These are phyloP conservation scores for Datura wrightii DNA, from an alignment of 257 asterid species.

Conservation along the genomic window DNA sequence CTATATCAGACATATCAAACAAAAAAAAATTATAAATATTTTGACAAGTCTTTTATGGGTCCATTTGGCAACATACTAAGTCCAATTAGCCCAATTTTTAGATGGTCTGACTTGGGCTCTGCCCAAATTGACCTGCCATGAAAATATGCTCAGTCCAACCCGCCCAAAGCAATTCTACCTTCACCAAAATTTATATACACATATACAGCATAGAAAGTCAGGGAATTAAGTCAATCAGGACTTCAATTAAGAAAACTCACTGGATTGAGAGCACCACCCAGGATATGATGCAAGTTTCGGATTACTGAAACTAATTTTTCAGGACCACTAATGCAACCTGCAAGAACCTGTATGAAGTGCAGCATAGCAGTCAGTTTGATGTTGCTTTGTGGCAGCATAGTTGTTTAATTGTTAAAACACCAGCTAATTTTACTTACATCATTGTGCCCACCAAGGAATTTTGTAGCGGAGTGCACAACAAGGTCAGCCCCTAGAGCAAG, in stretches of 20 bases:
- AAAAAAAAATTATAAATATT: not conserved
- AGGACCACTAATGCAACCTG: conserved; percentile 90
- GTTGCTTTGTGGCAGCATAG: not conserved
- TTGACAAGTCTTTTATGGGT: not conserved
- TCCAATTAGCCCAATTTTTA: not conserved
- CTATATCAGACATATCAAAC: not conserved
- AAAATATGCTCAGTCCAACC: not conserved
- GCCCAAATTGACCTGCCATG: not conserved
- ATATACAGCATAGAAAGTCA: not conserved
- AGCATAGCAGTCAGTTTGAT: not conserved
- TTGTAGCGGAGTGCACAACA: conserved; percentile 87
- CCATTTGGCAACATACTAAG: not conserved
- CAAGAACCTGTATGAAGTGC: conserved; percentile 66
- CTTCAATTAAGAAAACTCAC: conserved; percentile 56
- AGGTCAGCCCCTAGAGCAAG: conserved; percentile 93
- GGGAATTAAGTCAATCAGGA: not conserved
- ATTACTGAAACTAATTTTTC: conserved; percentile 65
- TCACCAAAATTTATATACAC: not conserved
- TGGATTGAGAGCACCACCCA: conserved; percentile 91
- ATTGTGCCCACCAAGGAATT: conserved; percentile 88
- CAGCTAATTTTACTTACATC: conserved; percentile 58
- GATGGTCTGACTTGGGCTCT: not conserved
- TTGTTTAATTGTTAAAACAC: not conserved
- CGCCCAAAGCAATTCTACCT: conserved; percentile 4
- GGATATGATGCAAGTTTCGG: conserved; percentile 86